A percentile compares a stretch with the other conserved stretches of the same genome.
Conservation (phyloP, 2,329 filamentous ascomycete species). For the Diaporthe nobilis region DNA sequence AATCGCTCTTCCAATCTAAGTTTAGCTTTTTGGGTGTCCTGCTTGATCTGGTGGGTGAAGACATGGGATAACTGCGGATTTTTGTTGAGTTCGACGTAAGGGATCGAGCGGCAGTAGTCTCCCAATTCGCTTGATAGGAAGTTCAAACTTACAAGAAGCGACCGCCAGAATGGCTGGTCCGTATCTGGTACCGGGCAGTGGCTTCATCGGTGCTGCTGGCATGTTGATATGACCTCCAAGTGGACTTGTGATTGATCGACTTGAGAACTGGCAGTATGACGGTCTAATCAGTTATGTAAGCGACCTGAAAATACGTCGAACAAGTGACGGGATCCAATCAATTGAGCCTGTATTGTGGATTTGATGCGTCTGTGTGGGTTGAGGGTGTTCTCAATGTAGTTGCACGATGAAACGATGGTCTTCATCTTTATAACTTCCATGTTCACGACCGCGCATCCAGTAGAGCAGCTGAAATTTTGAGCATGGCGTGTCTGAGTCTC, state of each 20-base stretch:
- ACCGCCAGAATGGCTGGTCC: conserved; percentile 33
- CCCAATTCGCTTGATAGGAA: background rate
- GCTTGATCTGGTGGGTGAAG: background rate
- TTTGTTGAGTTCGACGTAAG: background rate
- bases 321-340: background rate
- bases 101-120: background rate
- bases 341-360: background rate
- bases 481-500: conserved; percentile 31
- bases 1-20: background rate
- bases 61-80: background rate
- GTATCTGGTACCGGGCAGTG: conserved; percentile 36
- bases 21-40: background rate
- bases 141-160: conserved; percentile 6
- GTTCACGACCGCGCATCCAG: background rate
- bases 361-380: background rate
- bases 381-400: background rate
- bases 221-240: background rate
- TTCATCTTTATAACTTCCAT: conserved; percentile 30
- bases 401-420: background rate
- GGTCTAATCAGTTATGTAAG: background rate
- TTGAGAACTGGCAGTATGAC: background rate
- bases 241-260: background rate
- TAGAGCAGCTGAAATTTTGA: background rate
- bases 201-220: conserved; percentile 30
- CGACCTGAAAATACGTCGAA: background rate